Base-by-base conservation (phyloP, 2,329 filamentous ascomycete genomes). In the Thielaviopsis punctulata region DNA sequence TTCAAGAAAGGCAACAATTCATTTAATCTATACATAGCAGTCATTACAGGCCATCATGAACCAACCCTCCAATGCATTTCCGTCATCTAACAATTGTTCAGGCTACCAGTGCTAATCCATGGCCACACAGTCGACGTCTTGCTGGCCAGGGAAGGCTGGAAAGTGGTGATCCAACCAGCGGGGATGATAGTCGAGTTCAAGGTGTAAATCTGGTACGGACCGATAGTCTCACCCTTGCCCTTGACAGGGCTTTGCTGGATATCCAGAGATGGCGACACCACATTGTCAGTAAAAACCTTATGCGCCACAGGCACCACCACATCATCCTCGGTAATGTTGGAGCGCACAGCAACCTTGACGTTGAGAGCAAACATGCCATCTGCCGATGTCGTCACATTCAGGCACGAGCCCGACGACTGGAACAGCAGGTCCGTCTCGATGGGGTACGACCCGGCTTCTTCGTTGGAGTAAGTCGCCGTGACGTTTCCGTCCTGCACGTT, bases 401-500 rank as follows among this genome's bases (percentile, higher is more conserved):
- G 45, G 54, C 62, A 65, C 1, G 62, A 65, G 47, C 57, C 54
- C 0, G 53, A n/a, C 8, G 54, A 41, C 25, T 64, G 59, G 44
- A 59, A 65, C 1, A 63, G 41, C 6, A 65, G 45, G 0, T 56
- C 56, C 25, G 64, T 60, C 6, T 60, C 53, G 1, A 65, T 49
- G 8, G 61, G 60, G 52, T 63, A 66, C 0, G 62, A 60, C 19
- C 52, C 41, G 15, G 61, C 60, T n/a, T 56, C 57, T 51, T 65
- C 62, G 22, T 58, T 58, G 13, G 57, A 58, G 3, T 58, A 56
- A 2, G 53, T 60, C 3, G 54, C 59, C 7, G 56, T 57, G 18
- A 60, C 61, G 8, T 53, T 61, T 0, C 58, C 55, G 4, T 56
- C 59, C 9, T 53, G 58, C 30, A 62, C 36, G 36, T 62, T 57